Base-by-base conservation (phyloP, 176 grass and related monocot species). In the Oryza glaberrima region DNA sequence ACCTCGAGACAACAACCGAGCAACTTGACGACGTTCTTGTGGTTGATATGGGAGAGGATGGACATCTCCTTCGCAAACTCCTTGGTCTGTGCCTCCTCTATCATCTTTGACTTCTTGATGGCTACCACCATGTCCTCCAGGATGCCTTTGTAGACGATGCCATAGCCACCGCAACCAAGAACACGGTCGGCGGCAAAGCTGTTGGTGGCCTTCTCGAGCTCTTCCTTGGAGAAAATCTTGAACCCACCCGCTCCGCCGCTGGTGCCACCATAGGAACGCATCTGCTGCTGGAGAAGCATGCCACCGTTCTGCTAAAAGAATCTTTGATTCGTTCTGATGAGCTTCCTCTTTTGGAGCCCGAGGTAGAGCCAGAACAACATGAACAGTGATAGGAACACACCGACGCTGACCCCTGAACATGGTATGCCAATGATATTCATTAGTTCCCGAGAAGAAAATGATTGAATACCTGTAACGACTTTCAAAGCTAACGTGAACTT, bases 291-390 rank as follows among this genome's bases (percentile, higher is more conserved):
- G 9, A 93, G 67, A 6, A 95, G 20, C 13, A 91, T 36, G 1
- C 94, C 94, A 2, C 94, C 94, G 34, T 95, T 95, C 46, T 89
- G 91, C 84, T 95, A 81, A 81, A 93, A 95, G 72, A 91, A 91
- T 30, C 32, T 78, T 43, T 81, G 80, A 73, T 91, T 95, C 1
- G 86, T 61, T 65, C 75, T 78, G 43, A 93, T 84, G 20, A 85
- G 86, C 51, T 69, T 91, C 56, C 77, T 77, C 68, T 90, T 96
- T 76, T 96, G 47, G 3, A 90, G 72, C 34, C 86, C 89, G 14
- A 91, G 73, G 38, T 87, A 77, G 2, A 70, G 9, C 34, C 15
- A 84, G 15, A 93, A 82, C 35, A 67, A 72, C 36, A 69, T n/a
- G 9, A 82, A 58, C 17, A 70, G 44, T 35, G 36, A 66, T 46